phyloP scores from a whole-genome alignment of 1,139 yeast genomes.

The Magnusiomyces magnusii region DNA sequence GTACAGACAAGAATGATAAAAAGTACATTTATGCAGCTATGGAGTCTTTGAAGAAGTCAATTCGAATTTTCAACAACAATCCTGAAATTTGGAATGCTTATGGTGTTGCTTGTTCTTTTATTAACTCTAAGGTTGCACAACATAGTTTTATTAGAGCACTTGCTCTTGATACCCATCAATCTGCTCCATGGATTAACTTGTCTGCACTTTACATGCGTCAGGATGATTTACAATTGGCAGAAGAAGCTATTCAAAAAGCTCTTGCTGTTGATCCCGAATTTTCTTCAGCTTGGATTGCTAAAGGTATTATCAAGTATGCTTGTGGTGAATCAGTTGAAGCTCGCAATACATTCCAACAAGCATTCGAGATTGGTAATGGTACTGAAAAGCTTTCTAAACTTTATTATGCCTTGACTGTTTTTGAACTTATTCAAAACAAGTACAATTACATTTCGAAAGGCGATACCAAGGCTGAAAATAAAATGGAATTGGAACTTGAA shows the following conservation, averaged over 20 bases:
- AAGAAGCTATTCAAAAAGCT: constrained; percentile 62
- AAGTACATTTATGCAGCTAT: constrained; percentile 45
- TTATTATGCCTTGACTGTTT: constrained; percentile 57
- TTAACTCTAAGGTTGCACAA: constrained; percentile 69
- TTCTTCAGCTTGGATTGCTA: constrained; percentile 79
- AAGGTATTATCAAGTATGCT: constrained; percentile 60
- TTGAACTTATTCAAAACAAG: constrained; percentile 27
- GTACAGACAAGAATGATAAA: constrained; percentile 21
- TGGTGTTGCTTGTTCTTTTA: constrained; percentile 59
- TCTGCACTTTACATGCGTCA: constrained; percentile 67
- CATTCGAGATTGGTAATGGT: constrained; percentile 70
- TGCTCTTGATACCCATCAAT: constrained; percentile 59
- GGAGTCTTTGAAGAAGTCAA: constrained; percentile 52
- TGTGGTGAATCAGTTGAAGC: constrained; percentile 50
- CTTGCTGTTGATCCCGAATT: constrained; percentile 77
- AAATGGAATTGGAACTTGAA: constrained; percentile 17
- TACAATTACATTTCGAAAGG: constrained; percentile 1
- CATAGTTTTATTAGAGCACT: constrained; percentile 87
- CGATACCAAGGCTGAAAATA: background rate
- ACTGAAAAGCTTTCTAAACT: constrained; percentile 62
- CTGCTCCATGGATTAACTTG: constrained; percentile 69
- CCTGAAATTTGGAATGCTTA: constrained; percentile 74
- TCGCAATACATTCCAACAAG: constrained; percentile 59
- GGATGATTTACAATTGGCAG: constrained; percentile 66
- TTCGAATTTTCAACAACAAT: constrained; percentile 61